These are phyloP conservation scores for Eudorina sp. DNA, from an alignment of 139 green algal species.

Conservation along the genomic window DNA sequence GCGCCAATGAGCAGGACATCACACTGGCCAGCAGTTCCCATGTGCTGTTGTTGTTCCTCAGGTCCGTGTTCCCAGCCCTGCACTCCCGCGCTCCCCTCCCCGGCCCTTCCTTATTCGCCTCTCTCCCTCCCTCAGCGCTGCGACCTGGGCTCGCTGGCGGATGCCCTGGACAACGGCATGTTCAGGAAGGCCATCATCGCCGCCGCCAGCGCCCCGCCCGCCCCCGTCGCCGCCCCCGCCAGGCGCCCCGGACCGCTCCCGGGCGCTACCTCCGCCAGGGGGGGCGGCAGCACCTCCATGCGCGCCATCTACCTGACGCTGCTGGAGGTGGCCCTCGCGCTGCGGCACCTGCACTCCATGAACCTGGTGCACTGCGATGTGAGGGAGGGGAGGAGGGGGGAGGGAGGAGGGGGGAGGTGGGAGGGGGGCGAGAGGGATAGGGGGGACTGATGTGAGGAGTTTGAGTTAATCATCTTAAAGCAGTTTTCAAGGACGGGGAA, in stretches of 20 bases:
- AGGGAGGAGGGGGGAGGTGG: too few relatives aligned
- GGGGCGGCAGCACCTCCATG: not conserved
- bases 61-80: too few relatives aligned
- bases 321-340: constrained; percentile 30
- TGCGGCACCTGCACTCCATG: constrained; percentile 41
- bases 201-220: not conserved
- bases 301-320: constrained; percentile 24
- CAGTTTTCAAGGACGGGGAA: too few relatives aligned
- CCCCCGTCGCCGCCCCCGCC: too few relatives aligned
- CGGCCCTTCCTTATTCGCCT: too few relatives aligned
- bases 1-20: too few relatives aligned
- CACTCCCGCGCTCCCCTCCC: too few relatives aligned
- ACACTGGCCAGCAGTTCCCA: too few relatives aligned
- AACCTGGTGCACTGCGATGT: constrained; percentile 29
- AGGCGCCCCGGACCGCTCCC: too few relatives aligned
- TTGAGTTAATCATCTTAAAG: too few relatives aligned
- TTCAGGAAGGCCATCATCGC: constrained; percentile 33
- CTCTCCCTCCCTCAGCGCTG: constrained; percentile 8
- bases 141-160: constrained; percentile 39
- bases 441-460: too few relatives aligned
- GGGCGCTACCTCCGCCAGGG: not conserved
- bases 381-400: not conserved
- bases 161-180: constrained; percentile 22
- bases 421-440: not conserved
- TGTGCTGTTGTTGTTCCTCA: too few relatives aligned